phyloP scores from a whole-genome alignment of 805 yeast genomes.

The Candida morakotiae region DNA sequence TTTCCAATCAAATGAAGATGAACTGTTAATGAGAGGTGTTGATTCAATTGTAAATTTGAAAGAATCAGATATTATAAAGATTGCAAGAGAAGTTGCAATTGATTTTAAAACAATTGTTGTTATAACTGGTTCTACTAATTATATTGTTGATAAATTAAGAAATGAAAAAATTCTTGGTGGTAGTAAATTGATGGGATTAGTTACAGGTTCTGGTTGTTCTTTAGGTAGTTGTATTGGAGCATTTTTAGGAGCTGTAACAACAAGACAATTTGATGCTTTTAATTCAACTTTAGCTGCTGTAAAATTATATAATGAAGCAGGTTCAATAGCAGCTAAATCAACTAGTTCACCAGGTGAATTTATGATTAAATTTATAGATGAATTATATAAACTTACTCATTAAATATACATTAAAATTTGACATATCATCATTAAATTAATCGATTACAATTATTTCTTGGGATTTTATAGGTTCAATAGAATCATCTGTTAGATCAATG shows the following conservation, averaged over 20 bases:
- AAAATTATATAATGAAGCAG: constrained; percentile 56
- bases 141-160: constrained; percentile 17
- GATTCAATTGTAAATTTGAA: constrained; percentile 41
- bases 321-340: constrained; percentile 44
- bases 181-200: constrained; percentile 53
- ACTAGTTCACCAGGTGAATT: constrained; percentile 55
- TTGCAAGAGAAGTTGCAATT: constrained; percentile 47
- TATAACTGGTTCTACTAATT: constrained; percentile 54
- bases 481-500: constrained; percentile 14
- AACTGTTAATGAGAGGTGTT: constrained; percentile 64
- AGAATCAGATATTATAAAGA: constrained; percentile 24
- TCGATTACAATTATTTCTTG: constrained; percentile 20
- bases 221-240: constrained; percentile 70
- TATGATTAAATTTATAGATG: constrained; percentile 44
- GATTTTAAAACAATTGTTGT: constrained; percentile 60
- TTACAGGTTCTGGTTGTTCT: constrained; percentile 85
- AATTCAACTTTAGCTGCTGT: constrained; percentile 55
- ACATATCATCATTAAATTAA: constrained; percentile 6
- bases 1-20: constrained; percentile 18
- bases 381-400: constrained; percentile 15
- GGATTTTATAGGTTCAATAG: constrained; percentile 4
- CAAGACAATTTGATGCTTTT: constrained; percentile 21
- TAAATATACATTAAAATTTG: background rate
- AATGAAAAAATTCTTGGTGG: constrained; percentile 48
- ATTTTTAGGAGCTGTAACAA: constrained; percentile 43